Conservation (phyloP, 306 rosid genomes). For the Sophora flavescens region DNA sequence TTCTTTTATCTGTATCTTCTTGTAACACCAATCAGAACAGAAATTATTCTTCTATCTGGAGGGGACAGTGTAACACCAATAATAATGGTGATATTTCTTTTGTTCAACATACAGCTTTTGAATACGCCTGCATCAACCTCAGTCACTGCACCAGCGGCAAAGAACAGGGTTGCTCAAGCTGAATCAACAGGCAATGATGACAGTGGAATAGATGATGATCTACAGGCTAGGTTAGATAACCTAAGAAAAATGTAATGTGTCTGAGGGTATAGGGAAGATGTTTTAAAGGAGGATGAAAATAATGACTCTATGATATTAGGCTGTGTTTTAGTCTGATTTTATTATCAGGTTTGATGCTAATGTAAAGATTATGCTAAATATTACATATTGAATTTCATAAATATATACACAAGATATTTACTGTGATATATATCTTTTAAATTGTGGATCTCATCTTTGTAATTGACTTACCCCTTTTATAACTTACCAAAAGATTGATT, state of each 20-base stretch:
- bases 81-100: conserved; percentile 17
- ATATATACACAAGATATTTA: background rate
- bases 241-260: conserved; percentile 50
- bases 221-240: conserved; percentile 63
- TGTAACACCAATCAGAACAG: background rate
- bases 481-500: background rate
- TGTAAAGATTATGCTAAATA: conserved; percentile 32
- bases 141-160: conserved; percentile 71
- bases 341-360: conserved; percentile 8
- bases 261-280: background rate
- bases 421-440: too few relatives aligned
- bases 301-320: conserved; percentile 9
- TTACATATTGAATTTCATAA: conserved; percentile 15
- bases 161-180: conserved; percentile 71
- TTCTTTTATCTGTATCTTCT: background rate
- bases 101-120: conserved; percentile 65
- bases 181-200: conserved; percentile 76
- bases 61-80: background rate
- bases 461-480: background rate
- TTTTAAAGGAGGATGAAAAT: conserved; percentile 27
- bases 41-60: background rate
- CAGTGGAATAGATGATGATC: conserved; percentile 78
- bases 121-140: conserved; percentile 74
- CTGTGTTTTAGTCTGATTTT: conserved; percentile 25
- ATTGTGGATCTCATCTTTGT: too few relatives aligned